Evolutionary conservation across 2,329 filamentous ascomycete species (phyloP).

Genomic region (Cladosporium sphaerospermum): DNA sequence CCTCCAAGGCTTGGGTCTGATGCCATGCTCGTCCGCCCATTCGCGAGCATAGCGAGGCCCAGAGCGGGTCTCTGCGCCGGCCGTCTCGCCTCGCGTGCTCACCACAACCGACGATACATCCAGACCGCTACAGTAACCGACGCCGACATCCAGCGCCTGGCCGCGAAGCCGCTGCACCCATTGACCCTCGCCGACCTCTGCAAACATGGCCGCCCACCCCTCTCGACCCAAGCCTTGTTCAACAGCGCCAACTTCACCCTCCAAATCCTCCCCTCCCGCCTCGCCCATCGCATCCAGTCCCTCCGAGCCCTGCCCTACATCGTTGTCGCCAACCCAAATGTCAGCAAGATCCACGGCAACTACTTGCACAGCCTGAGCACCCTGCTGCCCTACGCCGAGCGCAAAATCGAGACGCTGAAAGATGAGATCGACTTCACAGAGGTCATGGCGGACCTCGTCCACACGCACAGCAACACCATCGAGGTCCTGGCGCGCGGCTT

Average conservation of each 20-base stretch:
- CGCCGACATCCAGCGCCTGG: constrained; percentile 71
- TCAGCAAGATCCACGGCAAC: constrained; percentile 90
- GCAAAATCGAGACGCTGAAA: constrained; percentile 66
- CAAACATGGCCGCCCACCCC: constrained; percentile 79
- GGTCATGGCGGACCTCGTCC: constrained; percentile 88
- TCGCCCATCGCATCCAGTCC: constrained; percentile 89
- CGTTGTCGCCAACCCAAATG: constrained; percentile 94
- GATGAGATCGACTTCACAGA: constrained; percentile 90
- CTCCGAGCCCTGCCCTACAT: constrained; percentile 93
- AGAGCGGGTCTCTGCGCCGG: neutral
- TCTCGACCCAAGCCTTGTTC: constrained; percentile 72
- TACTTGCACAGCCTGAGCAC: constrained; percentile 91
- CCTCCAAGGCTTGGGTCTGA: constrained; percentile 3
- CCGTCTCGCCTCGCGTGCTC: neutral
- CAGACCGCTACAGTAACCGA: constrained; percentile 49
- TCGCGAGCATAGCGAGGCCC: constrained; percentile 1
- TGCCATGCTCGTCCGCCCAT: constrained; percentile 3
- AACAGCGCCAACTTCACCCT: constrained; percentile 94
- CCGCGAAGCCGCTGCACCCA: constrained; percentile 69
- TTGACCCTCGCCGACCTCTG: constrained; percentile 84
- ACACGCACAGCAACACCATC: constrained; percentile 91
- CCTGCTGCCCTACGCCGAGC: constrained; percentile 74
- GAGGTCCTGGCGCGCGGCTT: constrained; percentile 87
- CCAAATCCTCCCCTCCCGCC: constrained; percentile 79
- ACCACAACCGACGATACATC: constrained; percentile 20